Base-by-base conservation (phyloP, 306 rosid genomes). In the Lagenaria siceraria region DNA sequence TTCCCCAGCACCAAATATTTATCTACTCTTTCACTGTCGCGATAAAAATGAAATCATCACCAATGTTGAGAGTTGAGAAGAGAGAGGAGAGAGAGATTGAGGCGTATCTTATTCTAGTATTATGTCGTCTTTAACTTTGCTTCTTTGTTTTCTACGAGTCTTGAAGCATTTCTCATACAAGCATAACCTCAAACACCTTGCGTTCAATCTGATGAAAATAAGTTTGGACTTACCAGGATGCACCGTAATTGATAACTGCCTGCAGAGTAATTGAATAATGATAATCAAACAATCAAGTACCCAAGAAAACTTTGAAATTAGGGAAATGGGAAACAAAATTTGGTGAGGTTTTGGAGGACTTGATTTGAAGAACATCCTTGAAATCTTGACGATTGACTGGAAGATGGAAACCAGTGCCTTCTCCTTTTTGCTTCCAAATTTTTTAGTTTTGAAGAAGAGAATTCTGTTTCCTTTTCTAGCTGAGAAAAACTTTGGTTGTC, bases 181-280 rank as follows among this genome's bases (percentile, higher is more conserved):
- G 56, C 35, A 71, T 36, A 62, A 25, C 73, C 36, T 60, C 89
- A 35, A 86, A 83, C 87, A 82, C 46, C 22, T 83, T 76, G 87
- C 4, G 86, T 61, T 68, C 85, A 81, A 55, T 35, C 8, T 9
- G 31, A 11, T 27, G 19, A 38, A 10, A 19, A n/a, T 29, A 69
- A 31, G 54, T 48, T 35, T 35, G 46, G 36, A 84, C 88, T 55
- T 81, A 90, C 97, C 97, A 91, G 51, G 98, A 87, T 8, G 97
- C 98, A 7, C 97, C 97, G 36, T 92, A 94, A 74, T 90, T 90
- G 89, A 94, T 89, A 46, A 91, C 96, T 48, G 96, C 90, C 96
- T 93, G 96, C 85, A 80, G 3, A 78, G 75, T 0, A 31, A 25
- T 55, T 25, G 7, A 11, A 79, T 11, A 11, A 8, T 35, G 19